phyloP scores from a whole-genome alignment of 495 filamentous ascomycete species.

The Viridothelium virens region DNA sequence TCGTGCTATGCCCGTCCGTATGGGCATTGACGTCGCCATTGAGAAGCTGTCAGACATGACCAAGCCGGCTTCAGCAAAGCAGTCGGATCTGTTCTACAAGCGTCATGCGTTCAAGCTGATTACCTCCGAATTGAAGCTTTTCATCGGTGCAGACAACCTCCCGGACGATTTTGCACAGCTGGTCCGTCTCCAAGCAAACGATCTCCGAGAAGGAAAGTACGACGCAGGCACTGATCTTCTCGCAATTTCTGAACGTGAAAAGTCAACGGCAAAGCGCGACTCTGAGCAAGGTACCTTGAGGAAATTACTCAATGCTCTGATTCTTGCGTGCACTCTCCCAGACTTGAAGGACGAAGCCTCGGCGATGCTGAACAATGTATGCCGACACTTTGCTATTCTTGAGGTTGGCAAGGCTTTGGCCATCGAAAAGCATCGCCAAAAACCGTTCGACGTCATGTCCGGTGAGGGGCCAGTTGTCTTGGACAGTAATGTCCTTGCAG shows the following conservation, averaged over 20 bases:
- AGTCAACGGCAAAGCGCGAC: constrained; percentile 77
- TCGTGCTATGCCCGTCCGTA: constrained; percentile 72
- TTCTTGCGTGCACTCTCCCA: constrained; percentile 75
- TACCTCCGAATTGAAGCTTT: constrained; percentile 76
- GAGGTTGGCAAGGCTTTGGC: constrained; percentile 76
- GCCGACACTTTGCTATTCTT: constrained; percentile 82
- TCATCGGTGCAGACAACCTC: constrained; percentile 77
- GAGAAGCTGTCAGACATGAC: constrained; percentile 73
- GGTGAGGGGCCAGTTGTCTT: constrained; percentile 82
- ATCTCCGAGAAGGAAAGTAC: constrained; percentile 62
- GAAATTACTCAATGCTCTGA: constrained; percentile 77
- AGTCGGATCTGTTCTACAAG: constrained; percentile 81
- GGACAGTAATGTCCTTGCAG: constrained; percentile 75
- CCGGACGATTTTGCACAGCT: constrained; percentile 81
- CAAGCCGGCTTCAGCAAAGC: constrained; percentile 55
- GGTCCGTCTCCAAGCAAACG: constrained; percentile 80
- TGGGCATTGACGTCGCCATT: constrained; percentile 83
- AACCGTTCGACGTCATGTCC: constrained; percentile 70
- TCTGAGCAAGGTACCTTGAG: constrained; percentile 72
- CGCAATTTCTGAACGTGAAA: constrained; percentile 64
- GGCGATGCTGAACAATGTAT: constrained; percentile 66
- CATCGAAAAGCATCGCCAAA: constrained; percentile 60
- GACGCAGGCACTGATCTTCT: constrained; percentile 54
- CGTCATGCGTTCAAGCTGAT: constrained; percentile 83
- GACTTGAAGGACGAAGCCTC: constrained; percentile 69